phyloP scores from a whole-genome alignment of 1,139 yeast species.

The Martiniozyma asiatica region DNA sequence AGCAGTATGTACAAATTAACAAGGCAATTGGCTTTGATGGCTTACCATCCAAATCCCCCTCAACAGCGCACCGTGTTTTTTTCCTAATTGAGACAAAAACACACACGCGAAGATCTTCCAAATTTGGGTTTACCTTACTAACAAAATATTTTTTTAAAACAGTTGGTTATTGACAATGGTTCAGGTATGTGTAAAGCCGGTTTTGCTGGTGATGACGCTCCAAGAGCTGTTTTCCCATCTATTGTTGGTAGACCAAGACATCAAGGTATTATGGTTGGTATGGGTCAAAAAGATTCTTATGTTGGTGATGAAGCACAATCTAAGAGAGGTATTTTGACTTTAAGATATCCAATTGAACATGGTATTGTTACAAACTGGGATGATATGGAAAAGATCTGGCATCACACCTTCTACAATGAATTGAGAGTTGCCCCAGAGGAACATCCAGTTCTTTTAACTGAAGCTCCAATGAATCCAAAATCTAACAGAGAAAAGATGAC shows the following conservation, averaged over 20 bases:
- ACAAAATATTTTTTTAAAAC: conserved; percentile 10
- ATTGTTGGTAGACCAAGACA: conserved; percentile 99
- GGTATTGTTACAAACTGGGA: conserved; percentile 99
- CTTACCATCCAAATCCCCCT: too few species aligned
- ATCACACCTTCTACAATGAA: conserved; percentile 27
- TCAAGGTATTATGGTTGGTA: conserved; percentile 99
- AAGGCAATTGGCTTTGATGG: too few species aligned
- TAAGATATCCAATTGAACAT: conserved; percentile 99
- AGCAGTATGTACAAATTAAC: conserved; percentile 23
- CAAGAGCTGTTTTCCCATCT: conserved; percentile 99
- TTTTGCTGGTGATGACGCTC: conserved; percentile 99
- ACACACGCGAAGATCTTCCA: too few species aligned
- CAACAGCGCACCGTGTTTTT: too few species aligned
- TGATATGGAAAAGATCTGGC: conserved; percentile 62
- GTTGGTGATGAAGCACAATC: conserved; percentile 99
- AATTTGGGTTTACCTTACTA: too few species aligned
- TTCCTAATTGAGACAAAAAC: too few species aligned
- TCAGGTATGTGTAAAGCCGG: conserved; percentile 99
- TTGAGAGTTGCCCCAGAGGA: conserved; percentile 90
- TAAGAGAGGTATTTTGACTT: conserved; percentile 98
- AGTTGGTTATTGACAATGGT: conserved; percentile 97
- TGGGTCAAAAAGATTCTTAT: conserved; percentile 99
- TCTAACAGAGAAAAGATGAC: conserved; percentile 99
- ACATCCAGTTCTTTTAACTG: conserved; percentile 56
- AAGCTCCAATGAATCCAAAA: conserved; percentile 99